phyloP scores from a whole-genome alignment of 1,139 yeast genomes.

The Yamadazyma aaseri region DNA sequence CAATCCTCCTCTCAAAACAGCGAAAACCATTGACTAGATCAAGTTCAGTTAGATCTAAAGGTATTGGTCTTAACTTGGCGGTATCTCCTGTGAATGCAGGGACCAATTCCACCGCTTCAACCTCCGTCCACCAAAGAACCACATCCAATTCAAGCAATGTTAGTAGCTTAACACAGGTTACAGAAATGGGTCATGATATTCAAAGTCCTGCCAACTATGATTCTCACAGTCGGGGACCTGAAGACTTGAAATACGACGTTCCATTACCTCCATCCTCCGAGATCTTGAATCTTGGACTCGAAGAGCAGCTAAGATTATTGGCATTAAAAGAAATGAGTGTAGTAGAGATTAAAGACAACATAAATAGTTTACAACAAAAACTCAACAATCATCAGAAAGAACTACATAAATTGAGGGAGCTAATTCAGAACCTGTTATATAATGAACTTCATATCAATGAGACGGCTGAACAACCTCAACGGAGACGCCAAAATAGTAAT shows the following conservation, averaged over 20 bases:
- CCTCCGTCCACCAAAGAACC: background rate
- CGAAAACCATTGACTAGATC: slow-evolving; percentile 11
- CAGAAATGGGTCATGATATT: no score
- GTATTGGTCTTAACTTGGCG: slow-evolving; percentile 32
- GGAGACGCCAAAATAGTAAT: slow-evolving; percentile 22
- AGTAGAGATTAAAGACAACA: slow-evolving; percentile 54
- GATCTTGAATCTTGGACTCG: slow-evolving; percentile 37
- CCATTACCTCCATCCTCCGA: slow-evolving; percentile 35
- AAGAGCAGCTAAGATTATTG: slow-evolving; percentile 54
- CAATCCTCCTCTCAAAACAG: slow-evolving; percentile 7
- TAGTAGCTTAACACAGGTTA: background rate
- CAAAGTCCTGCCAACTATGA: no score
- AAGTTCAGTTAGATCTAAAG: slow-evolving; percentile 21
- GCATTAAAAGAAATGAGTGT: slow-evolving; percentile 64
- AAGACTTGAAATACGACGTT: slow-evolving; percentile 25
- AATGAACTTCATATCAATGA: slow-evolving; percentile 27
- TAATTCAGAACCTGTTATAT: slow-evolving; percentile 41
- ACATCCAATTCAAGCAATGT: background rate
- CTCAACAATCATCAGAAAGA: slow-evolving; percentile 42
- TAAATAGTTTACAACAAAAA: slow-evolving; percentile 33
- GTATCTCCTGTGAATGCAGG: slow-evolving; percentile 24
- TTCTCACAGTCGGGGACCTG: no score
- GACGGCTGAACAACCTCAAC: background rate
- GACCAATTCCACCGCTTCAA: slow-evolving; percentile 7
- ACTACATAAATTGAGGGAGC: slow-evolving; percentile 44